Conservation (phyloP, 139 green algal genomes). For the Auxenochlorella pyrenoidosa region DNA sequence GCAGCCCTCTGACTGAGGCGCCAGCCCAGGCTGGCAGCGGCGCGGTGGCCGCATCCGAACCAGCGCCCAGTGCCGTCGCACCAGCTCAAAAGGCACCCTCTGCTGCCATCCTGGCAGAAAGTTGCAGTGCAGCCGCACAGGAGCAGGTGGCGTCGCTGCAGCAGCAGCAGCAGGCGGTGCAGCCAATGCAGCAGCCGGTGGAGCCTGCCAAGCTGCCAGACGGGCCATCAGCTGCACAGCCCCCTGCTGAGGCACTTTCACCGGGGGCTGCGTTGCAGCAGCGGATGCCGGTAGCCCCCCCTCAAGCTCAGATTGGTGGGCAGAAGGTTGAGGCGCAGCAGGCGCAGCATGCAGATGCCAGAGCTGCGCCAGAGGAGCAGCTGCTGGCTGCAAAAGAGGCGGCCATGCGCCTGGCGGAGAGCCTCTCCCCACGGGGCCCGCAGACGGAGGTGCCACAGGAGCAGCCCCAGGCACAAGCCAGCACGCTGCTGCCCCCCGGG, state of each 20-base stretch:
- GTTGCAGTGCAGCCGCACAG: neutral
- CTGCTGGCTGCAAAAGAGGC: neutral
- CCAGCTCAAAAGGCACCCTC: too few species aligned
- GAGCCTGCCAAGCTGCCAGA: too few species aligned
- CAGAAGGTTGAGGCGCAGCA: neutral
- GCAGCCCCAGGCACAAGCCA: too few species aligned
- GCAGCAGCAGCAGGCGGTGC: neutral
- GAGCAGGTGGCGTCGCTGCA: neutral
- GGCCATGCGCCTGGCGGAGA: neutral
- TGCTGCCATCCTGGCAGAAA: neutral
- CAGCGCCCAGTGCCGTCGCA: neutral
- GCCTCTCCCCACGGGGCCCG: neutral
- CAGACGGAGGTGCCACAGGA: too few species aligned
- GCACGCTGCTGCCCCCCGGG: neutral
- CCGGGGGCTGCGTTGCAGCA: too few species aligned
- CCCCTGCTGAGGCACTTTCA: too few species aligned
- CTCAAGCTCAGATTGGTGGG: conserved; percentile 25
- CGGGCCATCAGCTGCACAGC: neutral
- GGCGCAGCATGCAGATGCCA: neutral
- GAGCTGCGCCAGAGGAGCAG: neutral
- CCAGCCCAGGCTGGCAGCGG: too few species aligned
- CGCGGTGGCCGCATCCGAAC: neutral
- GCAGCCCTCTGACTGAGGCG: neutral
- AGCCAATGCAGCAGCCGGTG: neutral
- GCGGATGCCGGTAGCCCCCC: too few species aligned